Base-by-base conservation (phyloP, 2,329 filamentous ascomycete genomes). In the Alternaria atra region DNA sequence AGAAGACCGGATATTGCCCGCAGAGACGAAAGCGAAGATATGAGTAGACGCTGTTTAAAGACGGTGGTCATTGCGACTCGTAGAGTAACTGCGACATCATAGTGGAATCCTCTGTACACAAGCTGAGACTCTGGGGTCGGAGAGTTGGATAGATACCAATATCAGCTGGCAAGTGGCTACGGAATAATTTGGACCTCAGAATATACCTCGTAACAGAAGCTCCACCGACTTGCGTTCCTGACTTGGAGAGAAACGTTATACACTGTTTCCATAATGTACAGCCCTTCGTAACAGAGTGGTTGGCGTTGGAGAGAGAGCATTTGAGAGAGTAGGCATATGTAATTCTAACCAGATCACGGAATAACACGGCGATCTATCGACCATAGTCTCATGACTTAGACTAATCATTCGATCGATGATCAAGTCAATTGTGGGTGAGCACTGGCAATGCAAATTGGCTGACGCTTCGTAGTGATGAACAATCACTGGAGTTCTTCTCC, bases 1-100 rank as follows among this genome's bases (percentile, higher is more conserved):
- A 34, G 95, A 99, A 80, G 81, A 85, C 65, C 80, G 83, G 23
- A 76, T 89, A 60, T 73, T 87, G 23, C 80, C 84, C 10, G 77
- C 82, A 20, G 79, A 79, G 6, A 55, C 82, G 34, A 82, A 81
- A 64, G 81, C 80, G 23, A 82, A 80, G 63, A 75, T 86, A 70
- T 86, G 79, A 61, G 20, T 25, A 50, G 30, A 23, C 23, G 17
- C 20, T 50, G 46, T 13, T 25, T 23, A 15, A 23, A 6, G 23
- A 7, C 20, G 23, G 1, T 52, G n/a, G 17, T 47, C 6, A 7
- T 13, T 48, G 29, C 2, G 29, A 48, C 30, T 27, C 13, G 12
- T 15, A 15, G 4, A 10, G 5, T 4, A 6, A 3, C 30, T 2
- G 37, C 29, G n/a, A 34, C 3, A 34, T 32, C 10, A 32, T 23